Percentiles rank a stretch among this genome's conserved stretches.
These are phyloP conservation scores for Scedosporium boydii DNA, from an alignment of 2,329 filamentous ascomycete species.

Conservation along the genomic window DNA sequence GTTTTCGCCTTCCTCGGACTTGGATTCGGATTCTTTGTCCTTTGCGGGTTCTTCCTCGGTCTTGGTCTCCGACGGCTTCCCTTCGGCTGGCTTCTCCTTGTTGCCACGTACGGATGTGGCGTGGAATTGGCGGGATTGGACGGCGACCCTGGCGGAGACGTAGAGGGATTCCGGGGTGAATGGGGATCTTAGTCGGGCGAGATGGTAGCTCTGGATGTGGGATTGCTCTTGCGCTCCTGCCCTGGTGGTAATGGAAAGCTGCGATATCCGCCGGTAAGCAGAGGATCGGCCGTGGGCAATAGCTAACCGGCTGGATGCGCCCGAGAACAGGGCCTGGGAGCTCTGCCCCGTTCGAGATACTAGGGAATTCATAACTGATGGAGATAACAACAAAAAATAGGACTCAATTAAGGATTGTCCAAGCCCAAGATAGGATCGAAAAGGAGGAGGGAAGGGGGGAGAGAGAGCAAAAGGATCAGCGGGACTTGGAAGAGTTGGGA, in stretches of 20 bases:
- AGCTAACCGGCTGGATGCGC: constrained; percentile 13
- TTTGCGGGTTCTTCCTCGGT: constrained; percentile 14
- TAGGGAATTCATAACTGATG: constrained; percentile 3
- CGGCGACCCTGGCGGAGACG: constrained; percentile 23
- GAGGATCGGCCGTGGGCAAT: constrained; percentile 33
- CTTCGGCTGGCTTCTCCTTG: constrained; percentile 24
- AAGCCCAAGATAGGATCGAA: background rate
- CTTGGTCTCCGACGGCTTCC: constrained; percentile 18
- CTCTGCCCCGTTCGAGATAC: constrained; percentile 2
- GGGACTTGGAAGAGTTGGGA: background rate
- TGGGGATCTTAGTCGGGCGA: constrained; percentile 33
- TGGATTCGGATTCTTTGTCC: constrained; percentile 28
- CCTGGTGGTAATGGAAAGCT: constrained; percentile 18
- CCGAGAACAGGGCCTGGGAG: constrained; percentile 5
- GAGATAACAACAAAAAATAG: background rate
- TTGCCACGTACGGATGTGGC: constrained; percentile 21
- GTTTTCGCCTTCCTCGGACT: constrained; percentile 32
- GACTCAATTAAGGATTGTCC: constrained; percentile 2
- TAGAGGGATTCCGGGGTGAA: constrained; percentile 30
- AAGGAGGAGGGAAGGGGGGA: background rate
- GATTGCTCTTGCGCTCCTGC: background rate
- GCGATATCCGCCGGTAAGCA: constrained; percentile 37
- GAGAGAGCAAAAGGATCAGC: background rate
- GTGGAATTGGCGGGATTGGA: constrained; percentile 28
- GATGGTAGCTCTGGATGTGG: background rate